A percentile compares a stretch with the other conserved stretches of the same genome.
Conservation (phyloP, 106 monocot genomes). For the Platanthera guangdongensis region DNA sequence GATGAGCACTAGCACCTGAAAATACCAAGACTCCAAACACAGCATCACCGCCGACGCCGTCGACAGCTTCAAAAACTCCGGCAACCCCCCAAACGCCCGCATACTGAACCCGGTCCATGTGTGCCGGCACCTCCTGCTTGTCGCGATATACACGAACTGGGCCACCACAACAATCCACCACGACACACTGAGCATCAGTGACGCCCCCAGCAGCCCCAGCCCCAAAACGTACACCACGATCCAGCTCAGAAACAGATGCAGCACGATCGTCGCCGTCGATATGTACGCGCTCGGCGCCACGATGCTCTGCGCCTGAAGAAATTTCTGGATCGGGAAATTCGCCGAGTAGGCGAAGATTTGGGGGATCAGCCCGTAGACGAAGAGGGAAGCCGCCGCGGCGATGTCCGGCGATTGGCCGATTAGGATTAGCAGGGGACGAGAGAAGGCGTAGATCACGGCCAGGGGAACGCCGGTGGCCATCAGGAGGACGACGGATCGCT, state of each 20-base stretch:
- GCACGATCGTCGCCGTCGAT: constrained; percentile 21
- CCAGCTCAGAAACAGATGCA: constrained; percentile 63
- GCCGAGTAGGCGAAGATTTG: constrained; percentile 90
- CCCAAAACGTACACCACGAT: constrained; percentile 40
- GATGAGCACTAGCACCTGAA: constrained; percentile 54
- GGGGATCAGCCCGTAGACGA: constrained; percentile 84
- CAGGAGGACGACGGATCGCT: constrained; percentile 63
- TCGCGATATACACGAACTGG: constrained; percentile 51
- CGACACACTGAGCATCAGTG: constrained; percentile 50
- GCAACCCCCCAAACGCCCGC: constrained; percentile 48
- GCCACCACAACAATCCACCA: constrained; percentile 69
- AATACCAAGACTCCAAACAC: constrained; percentile 67
- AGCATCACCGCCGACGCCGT: constrained; percentile 61
- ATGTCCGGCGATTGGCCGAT: constrained; percentile 71
- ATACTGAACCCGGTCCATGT: constrained; percentile 57
- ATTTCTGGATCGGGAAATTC: constrained; percentile 93
- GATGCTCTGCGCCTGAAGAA: constrained; percentile 76
- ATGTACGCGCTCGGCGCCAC: constrained; percentile 79
- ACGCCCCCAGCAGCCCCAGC: constrained; percentile 60
- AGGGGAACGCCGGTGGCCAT: constrained; percentile 54
- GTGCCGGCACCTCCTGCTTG: constrained; percentile 30
- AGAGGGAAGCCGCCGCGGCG: constrained; percentile 46
- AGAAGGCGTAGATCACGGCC: constrained; percentile 55
- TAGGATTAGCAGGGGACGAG: constrained; percentile 38
- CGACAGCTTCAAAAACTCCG: constrained; percentile 52